Evolutionary conservation across 192 early-diverging fungal species (phyloP).

Genomic region (Rhizoclosmatium sp.): DNA sequence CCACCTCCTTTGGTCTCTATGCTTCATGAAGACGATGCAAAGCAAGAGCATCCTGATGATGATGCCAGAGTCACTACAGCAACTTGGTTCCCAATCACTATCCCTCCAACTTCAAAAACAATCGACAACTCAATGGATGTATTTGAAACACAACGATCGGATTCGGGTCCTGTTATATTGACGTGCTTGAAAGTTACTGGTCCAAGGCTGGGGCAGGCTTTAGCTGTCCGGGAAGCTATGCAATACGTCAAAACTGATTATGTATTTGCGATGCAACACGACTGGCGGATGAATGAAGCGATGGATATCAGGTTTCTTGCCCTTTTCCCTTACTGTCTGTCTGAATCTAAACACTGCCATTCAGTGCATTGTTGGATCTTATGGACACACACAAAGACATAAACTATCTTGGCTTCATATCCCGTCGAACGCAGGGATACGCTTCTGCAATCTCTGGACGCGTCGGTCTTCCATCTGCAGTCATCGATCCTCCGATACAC

Average conservation of each 20-base stretch:
- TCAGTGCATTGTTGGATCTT: conserved; percentile 30
- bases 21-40: background rate
- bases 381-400: background rate
- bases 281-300: conserved; percentile 40
- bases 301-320: background rate
- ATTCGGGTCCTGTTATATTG: background rate
- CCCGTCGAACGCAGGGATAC: conserved; percentile 36
- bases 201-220: conserved; percentile 41
- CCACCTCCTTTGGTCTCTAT: background rate
- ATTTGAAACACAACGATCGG: too few species aligned
- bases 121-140: background rate
- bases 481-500: background rate
- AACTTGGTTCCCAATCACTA: background rate
- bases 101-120: background rate
- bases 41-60: background rate
- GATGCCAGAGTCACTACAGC: background rate
- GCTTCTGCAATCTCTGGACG: background rate
- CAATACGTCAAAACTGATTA: conserved; percentile 41
- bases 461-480: conserved; percentile 4
- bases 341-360: conserved; percentile 3
- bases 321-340: conserved; percentile 1
- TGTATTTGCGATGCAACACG: conserved; percentile 47
- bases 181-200: background rate
- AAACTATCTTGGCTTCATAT: conserved; percentile 17
- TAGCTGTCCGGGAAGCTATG: conserved; percentile 40